Conservation (phyloP, 2,329 filamentous ascomycete species). For the Zymoseptoria crescenta region DNA sequence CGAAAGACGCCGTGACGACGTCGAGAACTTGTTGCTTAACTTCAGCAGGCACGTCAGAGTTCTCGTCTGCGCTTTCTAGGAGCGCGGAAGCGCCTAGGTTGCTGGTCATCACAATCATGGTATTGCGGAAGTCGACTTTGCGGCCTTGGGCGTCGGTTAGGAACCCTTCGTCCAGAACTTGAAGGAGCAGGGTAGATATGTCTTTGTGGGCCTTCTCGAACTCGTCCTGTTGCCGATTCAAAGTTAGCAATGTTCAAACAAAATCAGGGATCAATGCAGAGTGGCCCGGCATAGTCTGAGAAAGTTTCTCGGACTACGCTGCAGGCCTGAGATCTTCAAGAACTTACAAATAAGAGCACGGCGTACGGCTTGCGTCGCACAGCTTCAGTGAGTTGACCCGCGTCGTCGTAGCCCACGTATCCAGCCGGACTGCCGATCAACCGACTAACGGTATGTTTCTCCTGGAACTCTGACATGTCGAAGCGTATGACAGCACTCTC, state of each 20-base stretch:
- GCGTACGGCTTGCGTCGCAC: constrained; percentile 93
- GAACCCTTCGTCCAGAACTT: constrained; percentile 93
- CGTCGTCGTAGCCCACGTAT: constrained; percentile 94
- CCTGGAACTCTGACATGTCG: constrained; percentile 97
- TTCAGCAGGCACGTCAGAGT: constrained; percentile 52
- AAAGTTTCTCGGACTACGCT: no score
- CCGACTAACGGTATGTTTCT: constrained; percentile 90
- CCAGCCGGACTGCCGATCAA: constrained; percentile 89
- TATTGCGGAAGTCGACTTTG: constrained; percentile 94
- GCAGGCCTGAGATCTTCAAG: no score
- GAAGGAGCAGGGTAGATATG: constrained; percentile 82
- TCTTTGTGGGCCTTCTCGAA: constrained; percentile 97
- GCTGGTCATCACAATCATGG: constrained; percentile 85
- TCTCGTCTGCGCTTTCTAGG: constrained; percentile 42
- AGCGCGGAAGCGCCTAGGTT: constrained; percentile 92
- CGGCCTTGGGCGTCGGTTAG: constrained; percentile 92
- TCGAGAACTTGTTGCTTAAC: constrained; percentile 81
- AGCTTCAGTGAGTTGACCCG: constrained; percentile 90
- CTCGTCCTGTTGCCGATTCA: constrained; percentile 51
- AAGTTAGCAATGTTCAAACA: no score
- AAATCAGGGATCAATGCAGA: no score
- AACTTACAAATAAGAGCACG: constrained; percentile 63
- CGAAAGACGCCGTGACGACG: constrained; percentile 64
- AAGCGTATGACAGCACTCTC: constrained; percentile 86
- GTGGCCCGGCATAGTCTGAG: no score